Percentiles rank a stretch among this genome's conserved stretches.
Conservation (phyloP, 805 yeast species). For the Suhomyces sp. region DNA sequence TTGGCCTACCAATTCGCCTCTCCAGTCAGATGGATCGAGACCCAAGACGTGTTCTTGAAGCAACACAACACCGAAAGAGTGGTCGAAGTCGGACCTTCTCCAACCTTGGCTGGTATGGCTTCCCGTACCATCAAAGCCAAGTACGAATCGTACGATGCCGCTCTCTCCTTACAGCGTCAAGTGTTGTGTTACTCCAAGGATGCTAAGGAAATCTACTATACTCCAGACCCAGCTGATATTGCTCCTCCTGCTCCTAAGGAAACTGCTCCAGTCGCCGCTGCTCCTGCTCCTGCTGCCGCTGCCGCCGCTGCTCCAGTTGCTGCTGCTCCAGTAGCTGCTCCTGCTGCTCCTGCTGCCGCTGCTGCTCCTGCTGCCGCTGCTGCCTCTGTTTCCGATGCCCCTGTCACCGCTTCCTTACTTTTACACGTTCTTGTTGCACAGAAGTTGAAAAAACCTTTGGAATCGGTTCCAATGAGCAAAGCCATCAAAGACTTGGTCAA, state of each 20-base stretch:
- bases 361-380: slow-evolving; percentile 79
- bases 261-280: slow-evolving; percentile 26
- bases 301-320: slow-evolving; percentile 54
- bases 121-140: slow-evolving; percentile 91
- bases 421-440: slow-evolving; percentile 92
- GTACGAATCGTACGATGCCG: slow-evolving; percentile 97
- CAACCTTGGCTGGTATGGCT: slow-evolving; percentile 99
- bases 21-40: slow-evolving; percentile 99
- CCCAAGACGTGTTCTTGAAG: slow-evolving; percentile 95
- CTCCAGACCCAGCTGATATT: slow-evolving; percentile 70
- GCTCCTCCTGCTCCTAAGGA: slow-evolving; percentile 29
- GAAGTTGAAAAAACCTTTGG: slow-evolving; percentile 88
- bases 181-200: slow-evolving; percentile 95
- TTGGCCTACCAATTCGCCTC: slow-evolving; percentile 98
- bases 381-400: slow-evolving; percentile 83
- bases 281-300: slow-evolving; percentile 50
- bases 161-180: slow-evolving; percentile 89
- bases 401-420: slow-evolving; percentile 78
- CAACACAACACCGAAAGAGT: slow-evolving; percentile 95
- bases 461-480: slow-evolving; percentile 81
- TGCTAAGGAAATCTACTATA: slow-evolving; percentile 93
- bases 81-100: slow-evolving; percentile 98
- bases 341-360: slow-evolving; percentile 58
- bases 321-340: slow-evolving; percentile 58
- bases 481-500: slow-evolving; percentile 97